phyloP scores from a whole-genome alignment of 2,329 filamentous ascomycete genomes.

The Colletotrichum eremochloae region DNA sequence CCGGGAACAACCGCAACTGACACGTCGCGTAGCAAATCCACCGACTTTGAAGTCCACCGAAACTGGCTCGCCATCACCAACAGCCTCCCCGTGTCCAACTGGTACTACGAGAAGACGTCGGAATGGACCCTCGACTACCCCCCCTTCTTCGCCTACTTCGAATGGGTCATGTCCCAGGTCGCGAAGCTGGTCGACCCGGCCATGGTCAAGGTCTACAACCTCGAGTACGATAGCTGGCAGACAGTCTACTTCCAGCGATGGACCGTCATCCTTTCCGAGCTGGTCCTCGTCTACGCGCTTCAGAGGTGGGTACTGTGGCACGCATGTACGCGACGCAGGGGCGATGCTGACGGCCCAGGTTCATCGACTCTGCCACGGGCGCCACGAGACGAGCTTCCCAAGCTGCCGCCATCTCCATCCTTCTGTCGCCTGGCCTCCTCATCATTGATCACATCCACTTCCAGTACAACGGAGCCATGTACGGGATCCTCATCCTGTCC shows the following conservation, averaged over 20 bases:
- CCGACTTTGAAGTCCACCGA: conserved; percentile 98
- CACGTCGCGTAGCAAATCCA: conserved; percentile 81
- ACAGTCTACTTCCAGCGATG: conserved; percentile 92
- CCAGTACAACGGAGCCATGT: conserved; percentile 98
- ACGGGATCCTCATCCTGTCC: conserved; percentile 89
- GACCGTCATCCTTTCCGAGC: conserved; percentile 88
- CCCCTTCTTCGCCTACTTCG: conserved; percentile 97
- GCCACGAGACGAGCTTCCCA: conserved; percentile 82
- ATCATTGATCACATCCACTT: conserved; percentile 99
- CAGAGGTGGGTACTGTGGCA: conserved; percentile 67
- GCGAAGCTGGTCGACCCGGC: conserved; percentile 82
- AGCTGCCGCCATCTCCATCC: conserved; percentile 86
- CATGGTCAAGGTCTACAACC: conserved; percentile 85
- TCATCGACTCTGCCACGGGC: conserved; percentile 77
- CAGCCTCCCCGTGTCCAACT: conserved; percentile 86
- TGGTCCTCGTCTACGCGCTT: conserved; percentile 86
- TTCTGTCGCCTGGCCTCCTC: conserved; percentile 91
- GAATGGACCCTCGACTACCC: conserved; percentile 99
- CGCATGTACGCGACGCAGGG: neutral
- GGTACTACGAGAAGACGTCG: conserved; percentile 98
- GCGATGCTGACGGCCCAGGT: conserved; percentile 61
- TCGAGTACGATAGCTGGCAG: conserved; percentile 91
- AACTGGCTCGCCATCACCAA: conserved; percentile 98
- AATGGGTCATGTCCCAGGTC: conserved; percentile 89
- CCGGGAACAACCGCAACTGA: conserved; percentile 34